Base-by-base conservation (phyloP, 257 asterid genomes). In the Cruciata laevipes region DNA sequence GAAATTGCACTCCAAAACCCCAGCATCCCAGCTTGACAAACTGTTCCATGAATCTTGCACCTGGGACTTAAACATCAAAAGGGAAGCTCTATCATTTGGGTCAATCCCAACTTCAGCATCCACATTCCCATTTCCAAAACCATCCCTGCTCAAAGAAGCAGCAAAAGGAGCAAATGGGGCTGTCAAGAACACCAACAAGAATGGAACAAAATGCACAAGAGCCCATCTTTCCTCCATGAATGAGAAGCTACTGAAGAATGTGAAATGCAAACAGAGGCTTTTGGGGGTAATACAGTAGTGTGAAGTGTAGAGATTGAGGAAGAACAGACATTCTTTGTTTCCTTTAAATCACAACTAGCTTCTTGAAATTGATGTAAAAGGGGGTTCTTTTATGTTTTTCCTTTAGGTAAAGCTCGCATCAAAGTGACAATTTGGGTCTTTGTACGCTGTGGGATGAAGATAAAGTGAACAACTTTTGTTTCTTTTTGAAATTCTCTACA, bases 31-130 rank as follows among this genome's bases (percentile, higher is more conserved):
- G 71, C 70, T 74, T 24, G 85, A 63, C 59, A 85, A 78, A 24
- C 72, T 78, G 78, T 68, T 77, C 4, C 67, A 69, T 13, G 86
- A 83, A 74, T 88, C 89, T 66, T 78, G 85, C 47, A 84, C 67
- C 55, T 76, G 82, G 68, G 89, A 85, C 75, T 81, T 86, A 73
- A 93, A 87, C 69, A 75, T 76, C 79, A 79, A 25, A 69, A 93
- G 85, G 13, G 89, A 80, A 77, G 82, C 85, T 70, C 68, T 83
- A 33, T 92, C 96, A 24, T 71, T 69, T 7, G 59, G 65, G 65
- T 73, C 64, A 51, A 73, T 66, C 37, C 67, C 73, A 67, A 73
- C 27, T 52, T 59, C 66, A 61, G 65, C 44, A 57, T 40, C 70
- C 33, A 12, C 44, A 25, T 17, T 74, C 68, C 8, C 74, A 47